These are phyloP conservation scores for Trypanosoma lewisi DNA, from an alignment of 208 protist genomes.

Conservation along the genomic window DNA sequence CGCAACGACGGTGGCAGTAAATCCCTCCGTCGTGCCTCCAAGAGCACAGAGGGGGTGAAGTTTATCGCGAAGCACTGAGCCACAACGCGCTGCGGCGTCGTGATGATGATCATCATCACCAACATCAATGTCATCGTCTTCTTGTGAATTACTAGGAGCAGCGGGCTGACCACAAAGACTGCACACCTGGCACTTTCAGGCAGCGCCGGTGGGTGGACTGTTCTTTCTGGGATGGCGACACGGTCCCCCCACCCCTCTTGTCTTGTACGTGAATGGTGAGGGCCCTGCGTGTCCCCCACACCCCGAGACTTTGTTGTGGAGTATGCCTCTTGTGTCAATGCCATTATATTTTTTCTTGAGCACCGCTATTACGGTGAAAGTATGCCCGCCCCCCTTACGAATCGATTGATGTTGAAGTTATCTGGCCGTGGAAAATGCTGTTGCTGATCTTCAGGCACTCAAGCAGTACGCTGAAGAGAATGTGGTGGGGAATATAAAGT, in stretches of 20 bases:
- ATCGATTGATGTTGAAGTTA: conserved; percentile 25
- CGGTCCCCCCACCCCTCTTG: conserved; percentile 17
- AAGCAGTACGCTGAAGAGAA: conserved; percentile 20
- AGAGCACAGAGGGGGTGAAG: conserved; percentile 28
- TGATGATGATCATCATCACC: neutral
- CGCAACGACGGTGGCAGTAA: neutral
- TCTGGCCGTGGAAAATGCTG: conserved; percentile 39
- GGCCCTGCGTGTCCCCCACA: conserved; percentile 17
- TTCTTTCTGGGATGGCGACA: conserved; percentile 8
- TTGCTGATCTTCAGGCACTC: conserved; percentile 40
- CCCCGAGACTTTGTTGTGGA: conserved; percentile 27
- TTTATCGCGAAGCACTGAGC: conserved; percentile 22
- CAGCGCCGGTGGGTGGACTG: conserved; percentile 46
- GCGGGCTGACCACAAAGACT: conserved; percentile 29
- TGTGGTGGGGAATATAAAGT: conserved; percentile 22
- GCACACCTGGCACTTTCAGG: conserved; percentile 24
- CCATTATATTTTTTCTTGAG: conserved; percentile 41
- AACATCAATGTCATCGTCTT: neutral
- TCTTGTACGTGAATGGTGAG: conserved; percentile 43
- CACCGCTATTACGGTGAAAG: conserved; percentile 64
- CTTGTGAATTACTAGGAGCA: conserved; percentile 32
- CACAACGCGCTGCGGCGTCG: neutral
- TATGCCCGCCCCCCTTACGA: conserved; percentile 32
- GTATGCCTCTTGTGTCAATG: conserved; percentile 17
- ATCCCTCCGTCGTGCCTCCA: conserved; percentile 22